Percentiles rank a stretch among this genome's conserved stretches.
phyloP scores from a whole-genome alignment of 2,329 filamentous ascomycete genomes.

The Verticillium nubilum region DNA sequence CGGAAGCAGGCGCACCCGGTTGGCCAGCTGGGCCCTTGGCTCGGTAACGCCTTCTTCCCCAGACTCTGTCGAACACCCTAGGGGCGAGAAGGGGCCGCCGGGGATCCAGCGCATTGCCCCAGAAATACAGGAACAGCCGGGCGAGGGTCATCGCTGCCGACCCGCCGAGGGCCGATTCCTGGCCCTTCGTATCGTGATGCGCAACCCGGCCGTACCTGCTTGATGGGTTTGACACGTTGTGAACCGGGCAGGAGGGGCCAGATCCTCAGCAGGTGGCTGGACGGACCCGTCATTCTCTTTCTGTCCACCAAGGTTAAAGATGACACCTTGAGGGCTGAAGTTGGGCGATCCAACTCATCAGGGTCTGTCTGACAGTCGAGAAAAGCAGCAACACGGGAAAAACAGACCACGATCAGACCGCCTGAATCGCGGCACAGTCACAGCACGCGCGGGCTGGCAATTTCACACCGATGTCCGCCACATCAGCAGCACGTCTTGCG shows the following conservation, averaged over 20 bases:
- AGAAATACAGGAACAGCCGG: not conserved
- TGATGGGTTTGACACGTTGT: no score
- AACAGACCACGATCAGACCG: no score
- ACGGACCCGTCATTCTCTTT: no score
- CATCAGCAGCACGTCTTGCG: not conserved
- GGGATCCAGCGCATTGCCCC: not conserved
- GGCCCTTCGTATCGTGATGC: not conserved
- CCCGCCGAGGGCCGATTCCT: not conserved
- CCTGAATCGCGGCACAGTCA: no score
- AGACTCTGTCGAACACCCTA: not conserved
- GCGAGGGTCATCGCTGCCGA: not conserved
- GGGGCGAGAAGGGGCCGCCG: not conserved
- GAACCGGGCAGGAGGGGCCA: no score
- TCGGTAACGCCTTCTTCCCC: not conserved
- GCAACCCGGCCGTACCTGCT: not conserved
- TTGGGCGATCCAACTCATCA: not conserved
- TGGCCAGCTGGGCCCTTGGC: not conserved
- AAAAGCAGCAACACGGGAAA: not conserved
- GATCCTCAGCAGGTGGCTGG: no score
- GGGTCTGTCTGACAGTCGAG: not conserved
- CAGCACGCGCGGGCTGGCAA: not conserved
- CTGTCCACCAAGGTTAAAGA: no score
- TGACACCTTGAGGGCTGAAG: not conserved
- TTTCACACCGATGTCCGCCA: not conserved
- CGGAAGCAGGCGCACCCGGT: not conserved